These are phyloP conservation scores for Neurospora sp. DNA, from an alignment of 495 filamentous ascomycete genomes.

Conservation along the genomic window DNA sequence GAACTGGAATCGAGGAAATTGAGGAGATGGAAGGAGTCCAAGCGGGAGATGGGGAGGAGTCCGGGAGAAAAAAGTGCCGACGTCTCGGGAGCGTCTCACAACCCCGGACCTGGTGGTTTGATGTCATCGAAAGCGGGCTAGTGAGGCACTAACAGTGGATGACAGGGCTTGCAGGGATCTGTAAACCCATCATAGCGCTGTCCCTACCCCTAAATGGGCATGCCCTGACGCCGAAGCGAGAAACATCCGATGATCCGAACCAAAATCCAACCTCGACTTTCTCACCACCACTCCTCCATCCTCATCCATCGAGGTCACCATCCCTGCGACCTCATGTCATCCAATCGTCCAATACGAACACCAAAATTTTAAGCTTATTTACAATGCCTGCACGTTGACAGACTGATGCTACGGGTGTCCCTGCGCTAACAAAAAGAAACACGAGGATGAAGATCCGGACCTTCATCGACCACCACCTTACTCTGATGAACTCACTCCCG, in stretches of 20 bases:
- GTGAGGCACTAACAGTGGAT: conserved; percentile 17
- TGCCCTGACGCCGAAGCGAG: conserved; percentile 17
- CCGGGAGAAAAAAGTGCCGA: neutral
- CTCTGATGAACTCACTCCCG: neutral
- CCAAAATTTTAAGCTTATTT: neutral
- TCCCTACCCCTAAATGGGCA: neutral
- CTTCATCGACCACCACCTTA: neutral
- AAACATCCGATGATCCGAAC: conserved; percentile 16
- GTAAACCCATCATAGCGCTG: neutral
- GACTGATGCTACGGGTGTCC: neutral
- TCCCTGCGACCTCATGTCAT: neutral
- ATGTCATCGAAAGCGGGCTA: conserved; percentile 17
- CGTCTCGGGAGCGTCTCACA: conserved; percentile 23
- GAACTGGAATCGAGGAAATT: neutral
- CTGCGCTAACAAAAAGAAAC: neutral
- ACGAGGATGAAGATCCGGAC: neutral
- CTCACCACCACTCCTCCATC: neutral
- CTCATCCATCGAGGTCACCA: neutral
- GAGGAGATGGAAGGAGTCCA: neutral
- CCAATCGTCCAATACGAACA: neutral
- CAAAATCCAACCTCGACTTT: neutral
- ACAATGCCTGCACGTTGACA: neutral
- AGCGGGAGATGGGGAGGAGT: neutral
- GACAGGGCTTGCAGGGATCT: conserved; percentile 11
- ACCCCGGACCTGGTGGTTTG: conserved; percentile 13